Conservation (phyloP, 2,329 filamentous ascomycete genomes). For the Moelleriella libera region DNA sequence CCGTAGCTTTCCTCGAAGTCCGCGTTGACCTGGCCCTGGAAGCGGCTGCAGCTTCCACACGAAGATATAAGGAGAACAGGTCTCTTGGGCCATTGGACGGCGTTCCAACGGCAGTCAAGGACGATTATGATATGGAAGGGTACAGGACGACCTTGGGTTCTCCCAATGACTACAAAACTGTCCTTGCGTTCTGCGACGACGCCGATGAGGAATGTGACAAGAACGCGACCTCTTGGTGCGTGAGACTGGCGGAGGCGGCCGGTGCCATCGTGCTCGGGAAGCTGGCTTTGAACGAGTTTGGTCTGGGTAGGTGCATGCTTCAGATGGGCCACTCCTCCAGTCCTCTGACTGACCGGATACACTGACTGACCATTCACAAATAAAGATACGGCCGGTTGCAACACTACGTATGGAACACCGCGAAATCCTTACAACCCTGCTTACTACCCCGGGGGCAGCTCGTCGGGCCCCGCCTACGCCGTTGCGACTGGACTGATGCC, state of each 20-base stretch:
- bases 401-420: slow-evolving; percentile 59
- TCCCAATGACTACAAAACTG: slow-evolving; percentile 42
- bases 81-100: slow-evolving; percentile 62
- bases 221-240: slow-evolving; percentile 52
- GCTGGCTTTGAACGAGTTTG: slow-evolving; percentile 67
- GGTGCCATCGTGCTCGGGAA: slow-evolving; percentile 68
- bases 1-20: slow-evolving; percentile 4
- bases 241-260: slow-evolving; percentile 54
- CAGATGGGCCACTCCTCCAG: not conserved
- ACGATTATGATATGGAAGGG: slow-evolving; percentile 61
- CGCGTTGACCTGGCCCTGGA: slow-evolving; percentile 33
- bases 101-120: slow-evolving; percentile 71
- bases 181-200: slow-evolving; percentile 26
- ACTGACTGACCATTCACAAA: slow-evolving; percentile 2
- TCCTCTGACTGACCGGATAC: slow-evolving; percentile 9
- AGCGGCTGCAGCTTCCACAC: slow-evolving; percentile 59
- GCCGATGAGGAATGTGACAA: slow-evolving; percentile 18
- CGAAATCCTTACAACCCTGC: slow-evolving; percentile 63
- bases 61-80: slow-evolving; percentile 52
- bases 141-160: slow-evolving; percentile 55
- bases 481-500: slow-evolving; percentile 58
- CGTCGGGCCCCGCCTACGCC: slow-evolving; percentile 59
- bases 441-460: slow-evolving; percentile 73
- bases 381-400: slow-evolving; percentile 60
- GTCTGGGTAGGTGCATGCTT: slow-evolving; percentile 39